phyloP scores from a whole-genome alignment of 2,329 filamentous ascomycete species.

The Colletotrichum brevisporum region DNA sequence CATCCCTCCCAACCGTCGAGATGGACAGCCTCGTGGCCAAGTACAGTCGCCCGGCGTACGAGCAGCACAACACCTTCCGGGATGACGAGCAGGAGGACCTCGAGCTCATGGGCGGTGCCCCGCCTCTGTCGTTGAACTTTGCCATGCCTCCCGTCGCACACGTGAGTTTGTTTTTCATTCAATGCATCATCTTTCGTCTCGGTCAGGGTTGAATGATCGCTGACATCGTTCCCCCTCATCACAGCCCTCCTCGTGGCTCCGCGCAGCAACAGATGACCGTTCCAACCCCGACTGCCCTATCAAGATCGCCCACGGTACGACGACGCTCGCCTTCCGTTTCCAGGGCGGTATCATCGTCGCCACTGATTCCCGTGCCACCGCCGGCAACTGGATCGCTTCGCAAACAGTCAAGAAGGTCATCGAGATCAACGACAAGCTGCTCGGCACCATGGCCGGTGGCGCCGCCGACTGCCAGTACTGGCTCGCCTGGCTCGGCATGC shows the following conservation, averaged over 20 bases:
- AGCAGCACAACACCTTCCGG: slow-evolving; percentile 71
- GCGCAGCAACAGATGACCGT: slow-evolving; percentile 96
- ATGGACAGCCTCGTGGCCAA: slow-evolving; percentile 96
- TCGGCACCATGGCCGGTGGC: slow-evolving; percentile 98
- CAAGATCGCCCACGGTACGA: slow-evolving; percentile 99
- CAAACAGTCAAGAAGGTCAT: slow-evolving; percentile 99
- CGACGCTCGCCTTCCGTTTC: slow-evolving; percentile 97
- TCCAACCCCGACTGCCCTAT: slow-evolving; percentile 97
- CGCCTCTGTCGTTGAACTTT: slow-evolving; percentile 90
- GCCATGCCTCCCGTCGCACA: slow-evolving; percentile 93
- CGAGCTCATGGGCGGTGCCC: slow-evolving; percentile 72
- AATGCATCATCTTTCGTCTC: neutral
- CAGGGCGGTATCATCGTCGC: slow-evolving; percentile 98
- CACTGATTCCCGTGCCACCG: slow-evolving; percentile 96
- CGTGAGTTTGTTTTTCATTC: slow-evolving; percentile 66
- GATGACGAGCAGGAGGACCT: slow-evolving; percentile 78
- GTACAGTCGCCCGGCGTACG: slow-evolving; percentile 85
- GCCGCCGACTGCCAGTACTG: slow-evolving; percentile 99
- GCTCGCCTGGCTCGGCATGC: slow-evolving; percentile 98
- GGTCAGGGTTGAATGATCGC: neutral
- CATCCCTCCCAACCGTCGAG: slow-evolving; percentile 43
- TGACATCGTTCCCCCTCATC: slow-evolving; percentile 31
- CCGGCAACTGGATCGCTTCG: slow-evolving; percentile 99
- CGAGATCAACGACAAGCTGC: slow-evolving; percentile 93
- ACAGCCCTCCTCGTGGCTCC: slow-evolving; percentile 93